Evolutionary conservation across 148 eudicot species (phyloP), one percentile per base, ranked within the genome.

Genomic region (Dianthus caryophyllus): DNA sequence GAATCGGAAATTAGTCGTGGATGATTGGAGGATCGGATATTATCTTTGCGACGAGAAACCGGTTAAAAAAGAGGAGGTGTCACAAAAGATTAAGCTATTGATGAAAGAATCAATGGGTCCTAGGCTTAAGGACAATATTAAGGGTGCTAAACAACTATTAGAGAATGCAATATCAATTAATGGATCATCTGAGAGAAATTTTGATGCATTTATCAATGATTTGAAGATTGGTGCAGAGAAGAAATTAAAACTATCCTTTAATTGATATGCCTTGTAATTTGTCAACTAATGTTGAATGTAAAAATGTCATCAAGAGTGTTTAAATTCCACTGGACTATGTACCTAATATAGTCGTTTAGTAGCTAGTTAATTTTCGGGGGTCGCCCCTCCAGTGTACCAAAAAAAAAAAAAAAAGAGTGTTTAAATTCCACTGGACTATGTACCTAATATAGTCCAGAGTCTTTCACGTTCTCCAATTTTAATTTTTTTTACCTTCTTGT

Each of bases 21-120:
- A 76, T 15, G 79, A 76, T 25, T 76, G 75, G 79, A 44, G 52
- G 50, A 60, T 76, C 9, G 79, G 79, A 20, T 16, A 58, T 20
- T 65, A 61, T 16, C 55, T 74, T 10, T 68, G 77, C 9, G 77
- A 74, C 7, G 68, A 61, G 49, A 68, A 61, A 44, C 61, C 24
- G 0, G 48, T 74, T 6, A 61, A 52, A 21, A 68, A 44, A 13
- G 73, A 74, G 20, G 77, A 74, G 18, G 77, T 74, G 4, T 27
- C 51, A 16, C 53, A 29, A 12, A 61, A 68, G 22, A 18, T 68
- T 1, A 62, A 31, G 43, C 67, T 41, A 26, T 10, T 74, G 18
- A 61, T 74, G 12, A 3, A 54, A 41, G 68, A 51, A 0, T 46
- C 63, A 16, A 29, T 20, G 11, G 68, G 72, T 41, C 7, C 5